Conservation (phyloP, 306 rosid genomes). For the Senna siamea region DNA sequence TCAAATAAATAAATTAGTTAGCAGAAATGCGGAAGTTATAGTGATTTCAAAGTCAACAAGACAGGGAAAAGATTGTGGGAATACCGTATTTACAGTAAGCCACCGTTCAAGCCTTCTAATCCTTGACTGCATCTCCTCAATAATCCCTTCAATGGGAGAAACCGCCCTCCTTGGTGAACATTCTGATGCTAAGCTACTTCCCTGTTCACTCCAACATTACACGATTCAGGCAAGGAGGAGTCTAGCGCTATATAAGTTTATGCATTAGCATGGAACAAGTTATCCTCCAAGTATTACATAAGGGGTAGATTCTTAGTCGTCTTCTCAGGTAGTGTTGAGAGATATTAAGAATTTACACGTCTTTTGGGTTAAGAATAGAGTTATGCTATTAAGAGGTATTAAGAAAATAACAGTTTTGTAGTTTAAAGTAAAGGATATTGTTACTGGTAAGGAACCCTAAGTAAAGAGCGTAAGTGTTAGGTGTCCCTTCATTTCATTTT, state of each 20-base stretch:
- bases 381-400: neutral
- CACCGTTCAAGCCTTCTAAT: constrained; percentile 92
- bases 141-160: constrained; percentile 69
- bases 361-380: too few relatives aligned
- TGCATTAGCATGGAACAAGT: too few relatives aligned
- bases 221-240: constrained; percentile 3
- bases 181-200: constrained; percentile 81
- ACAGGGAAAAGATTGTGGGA: neutral
- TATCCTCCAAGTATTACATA: too few relatives aligned
- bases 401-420: neutral
- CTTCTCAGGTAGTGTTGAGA: too few relatives aligned
- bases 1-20: constrained; percentile 22
- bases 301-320: too few relatives aligned
- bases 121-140: constrained; percentile 95
- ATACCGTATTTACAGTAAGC: constrained; percentile 94
- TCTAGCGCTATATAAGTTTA: neutral
- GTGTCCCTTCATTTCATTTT: neutral
- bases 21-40: neutral
- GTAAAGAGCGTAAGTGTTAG: neutral
- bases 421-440: neutral
- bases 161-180: constrained; percentile 73
- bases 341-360: too few relatives aligned
- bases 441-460: neutral
- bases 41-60: constrained; percentile 14
- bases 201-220: constrained; percentile 54